A percentile compares a stretch with the other conserved stretches of the same genome.
phyloP scores from a whole-genome alignment of 257 asterid genomes.

The Capsicum baccatum region DNA sequence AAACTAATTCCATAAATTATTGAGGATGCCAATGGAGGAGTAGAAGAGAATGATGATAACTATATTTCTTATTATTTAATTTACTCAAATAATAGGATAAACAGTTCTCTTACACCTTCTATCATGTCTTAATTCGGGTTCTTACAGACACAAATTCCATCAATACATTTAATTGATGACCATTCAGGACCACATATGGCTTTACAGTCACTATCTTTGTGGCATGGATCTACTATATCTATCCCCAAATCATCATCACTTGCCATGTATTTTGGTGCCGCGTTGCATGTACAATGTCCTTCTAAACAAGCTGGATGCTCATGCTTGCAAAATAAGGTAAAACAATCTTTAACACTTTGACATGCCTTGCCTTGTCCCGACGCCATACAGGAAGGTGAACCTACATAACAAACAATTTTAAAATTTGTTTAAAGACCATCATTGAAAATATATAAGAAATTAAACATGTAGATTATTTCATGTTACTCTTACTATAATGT shows the following conservation, averaged over 20 bases:
- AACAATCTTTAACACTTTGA: conserved; percentile 7
- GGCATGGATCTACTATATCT: not conserved
- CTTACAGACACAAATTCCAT: not conserved
- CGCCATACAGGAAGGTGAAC: conserved; percentile 19
- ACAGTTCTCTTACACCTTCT: not conserved
- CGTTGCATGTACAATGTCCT: conserved; percentile 5
- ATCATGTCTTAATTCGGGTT: not conserved
- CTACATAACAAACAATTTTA: not conserved
- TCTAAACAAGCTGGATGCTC: not conserved
- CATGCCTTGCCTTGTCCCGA: conserved; percentile 2
- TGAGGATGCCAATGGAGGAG: too few species aligned
- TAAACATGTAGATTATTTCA: not conserved
- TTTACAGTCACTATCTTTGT: not conserved
- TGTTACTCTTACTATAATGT: too few species aligned
- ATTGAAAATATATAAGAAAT: not conserved
- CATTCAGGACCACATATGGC: conserved; percentile 8
- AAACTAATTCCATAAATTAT: too few species aligned
- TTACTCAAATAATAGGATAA: not conserved
- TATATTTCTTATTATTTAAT: conserved; percentile 1
- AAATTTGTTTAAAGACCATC: not conserved
- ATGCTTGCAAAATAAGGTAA: not conserved
- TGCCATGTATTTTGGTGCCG: not conserved
- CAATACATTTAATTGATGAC: not conserved
- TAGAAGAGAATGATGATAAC: not conserved
- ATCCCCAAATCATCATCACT: not conserved